Evolutionary conservation across 2,329 filamentous ascomycete species (phyloP), one percentile per base, ranked within the genome.

Genomic region (Penicillium sp.): DNA sequence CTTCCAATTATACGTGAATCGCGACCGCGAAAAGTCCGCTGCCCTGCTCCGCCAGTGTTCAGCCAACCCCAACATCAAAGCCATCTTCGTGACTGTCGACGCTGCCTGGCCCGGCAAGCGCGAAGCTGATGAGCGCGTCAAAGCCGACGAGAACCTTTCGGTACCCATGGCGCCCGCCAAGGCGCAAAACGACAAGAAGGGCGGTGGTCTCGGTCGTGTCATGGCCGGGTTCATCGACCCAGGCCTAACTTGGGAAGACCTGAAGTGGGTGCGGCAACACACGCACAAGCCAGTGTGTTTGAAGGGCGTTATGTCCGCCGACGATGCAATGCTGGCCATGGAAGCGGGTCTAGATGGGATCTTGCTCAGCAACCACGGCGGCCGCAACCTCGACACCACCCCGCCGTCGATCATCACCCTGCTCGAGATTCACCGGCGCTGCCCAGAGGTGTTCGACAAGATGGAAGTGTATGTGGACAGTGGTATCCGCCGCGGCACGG

Each of bases 331-430:
- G 12, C 58, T 72, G 32, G 79, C 80, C 0, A 72, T 77, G 46
- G 64, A 76, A 39, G 65, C 72, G 46, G 78, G 78, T 0, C 69
- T 78, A 42, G 74, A 80, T 49, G 80, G 79, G 1, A 78, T 83
- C 41, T 63, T 81, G 49, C 55, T 83, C 29, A 80, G 76, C 52
- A 83, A 83, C 52, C 81, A 83, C 47, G 80, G 81, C 15, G 81
- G 81, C 3, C 69, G 81, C 25, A 78, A 78, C 1, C 67, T 81
- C 1, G 80, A 82, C 44, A 78, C 76, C 28, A 71, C 66, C 37
- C 77, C 63, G 27, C 74, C 78, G 0, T 73, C 73, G 0, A 75
- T 81, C 6, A 66, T 81, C 15, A 76, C 77, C 0, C 67, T 81
- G 0, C 62, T 81, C 2, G 78, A 81, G 55, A 71, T 81, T 12